phyloP scores from a whole-genome alignment of 2,329 filamentous ascomycete genomes.

The Aspergillus sp. region DNA sequence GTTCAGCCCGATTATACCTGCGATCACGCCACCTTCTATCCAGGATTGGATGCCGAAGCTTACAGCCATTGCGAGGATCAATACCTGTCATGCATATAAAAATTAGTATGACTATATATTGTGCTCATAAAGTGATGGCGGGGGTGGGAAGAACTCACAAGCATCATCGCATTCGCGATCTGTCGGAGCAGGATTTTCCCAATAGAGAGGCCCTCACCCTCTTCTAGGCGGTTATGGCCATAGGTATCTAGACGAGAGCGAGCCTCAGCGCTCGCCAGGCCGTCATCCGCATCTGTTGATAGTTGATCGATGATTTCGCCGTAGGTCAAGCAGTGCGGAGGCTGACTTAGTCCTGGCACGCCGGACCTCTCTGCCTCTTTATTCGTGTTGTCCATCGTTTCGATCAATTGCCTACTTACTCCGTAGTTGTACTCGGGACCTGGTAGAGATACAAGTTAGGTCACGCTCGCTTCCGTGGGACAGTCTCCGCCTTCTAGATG shows the following conservation, averaged over 20 bases:
- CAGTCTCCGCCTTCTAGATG: too few species aligned
- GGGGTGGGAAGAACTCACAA: conserved; percentile 46
- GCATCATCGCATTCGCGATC: conserved; percentile 67
- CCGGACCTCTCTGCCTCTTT: background rate
- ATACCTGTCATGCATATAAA: conserved; percentile 55
- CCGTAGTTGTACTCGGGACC: too few species aligned
- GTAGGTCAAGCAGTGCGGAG: background rate
- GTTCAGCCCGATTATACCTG: conserved; percentile 59
- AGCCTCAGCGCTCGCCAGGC: conserved; percentile 57
- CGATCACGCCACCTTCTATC: conserved; percentile 52
- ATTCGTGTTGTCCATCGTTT: background rate
- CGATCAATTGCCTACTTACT: too few species aligned
- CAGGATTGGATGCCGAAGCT: conserved; percentile 50
- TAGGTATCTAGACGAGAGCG: conserved; percentile 55
- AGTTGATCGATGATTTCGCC: background rate
- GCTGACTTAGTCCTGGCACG: background rate
- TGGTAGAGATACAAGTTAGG: too few species aligned
- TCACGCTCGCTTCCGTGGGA: too few species aligned
- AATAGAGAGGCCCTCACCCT: conserved; percentile 46
- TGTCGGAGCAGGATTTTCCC: conserved; percentile 68
- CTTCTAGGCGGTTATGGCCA: conserved; percentile 61
- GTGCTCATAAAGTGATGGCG: too few species aligned
- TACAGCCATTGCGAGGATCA: conserved; percentile 72
- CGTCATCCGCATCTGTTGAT: conserved; percentile 44
- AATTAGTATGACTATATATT: too few species aligned